Evolutionary conservation across 1,284 basidiomycete genomes (phyloP).

Genomic region (Ganoderma multipileum): DNA sequence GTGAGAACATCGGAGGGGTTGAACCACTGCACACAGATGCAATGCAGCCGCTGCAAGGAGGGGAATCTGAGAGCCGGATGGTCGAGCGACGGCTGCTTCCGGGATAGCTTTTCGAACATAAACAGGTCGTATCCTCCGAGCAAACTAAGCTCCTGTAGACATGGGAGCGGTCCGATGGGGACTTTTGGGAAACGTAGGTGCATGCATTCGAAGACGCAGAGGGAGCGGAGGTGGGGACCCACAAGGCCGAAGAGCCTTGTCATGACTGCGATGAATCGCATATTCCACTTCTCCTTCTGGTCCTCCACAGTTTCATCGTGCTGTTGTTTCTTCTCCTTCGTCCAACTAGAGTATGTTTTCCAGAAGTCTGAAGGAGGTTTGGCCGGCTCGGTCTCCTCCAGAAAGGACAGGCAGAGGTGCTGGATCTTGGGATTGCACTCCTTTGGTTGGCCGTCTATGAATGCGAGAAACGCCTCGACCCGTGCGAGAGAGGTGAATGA

Average conservation of each 20-base stretch:
- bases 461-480: background rate
- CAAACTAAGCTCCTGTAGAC: background rate
- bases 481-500: background rate
- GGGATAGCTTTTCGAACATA: background rate
- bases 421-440: background rate
- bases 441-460: background rate
- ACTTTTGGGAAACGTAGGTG: background rate
- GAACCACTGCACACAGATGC: background rate
- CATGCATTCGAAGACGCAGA: background rate
- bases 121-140: background rate
- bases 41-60: constrained; percentile 15
- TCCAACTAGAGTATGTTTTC: background rate
- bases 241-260: background rate
- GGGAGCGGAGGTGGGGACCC: background rate
- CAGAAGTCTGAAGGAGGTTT: background rate
- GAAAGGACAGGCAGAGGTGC: background rate
- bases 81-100: background rate
- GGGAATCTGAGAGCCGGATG: background rate
- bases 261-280: background rate
- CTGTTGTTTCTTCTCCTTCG: background rate
- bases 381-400: background rate
- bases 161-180: background rate
- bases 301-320: background rate
- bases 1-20: background rate
- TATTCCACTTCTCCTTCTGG: background rate